Percentiles rank a stretch among this genome's conserved stretches.
Evolutionary conservation across 495 filamentous ascomycete species (phyloP).

Genomic region (Penicillium bialowiezense): DNA sequence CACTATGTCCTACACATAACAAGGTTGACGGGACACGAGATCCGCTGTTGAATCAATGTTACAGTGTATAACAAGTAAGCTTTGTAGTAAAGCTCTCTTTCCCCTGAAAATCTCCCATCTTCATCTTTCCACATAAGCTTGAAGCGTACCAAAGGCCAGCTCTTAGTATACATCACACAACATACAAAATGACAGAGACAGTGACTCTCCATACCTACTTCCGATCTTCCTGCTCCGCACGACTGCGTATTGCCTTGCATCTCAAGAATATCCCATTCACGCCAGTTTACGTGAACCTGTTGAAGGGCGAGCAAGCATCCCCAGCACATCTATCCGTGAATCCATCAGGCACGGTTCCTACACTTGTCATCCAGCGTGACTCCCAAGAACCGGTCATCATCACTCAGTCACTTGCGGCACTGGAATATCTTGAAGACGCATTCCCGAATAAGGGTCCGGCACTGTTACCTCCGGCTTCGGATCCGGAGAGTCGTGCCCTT

Average conservation of each 20-base stretch:
- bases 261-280: slow-evolving; percentile 44
- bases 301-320: slow-evolving; percentile 40
- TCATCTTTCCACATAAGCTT: not conserved
- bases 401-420: slow-evolving; percentile 49
- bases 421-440: slow-evolving; percentile 53
- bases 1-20: not conserved
- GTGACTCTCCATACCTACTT: slow-evolving; percentile 53
- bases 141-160: not conserved
- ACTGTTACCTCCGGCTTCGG: slow-evolving; percentile 36
- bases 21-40: not conserved
- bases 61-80: not conserved
- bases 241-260: slow-evolving; percentile 50
- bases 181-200: slow-evolving; percentile 22
- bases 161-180: not conserved
- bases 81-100: not conserved
- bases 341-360: slow-evolving; percentile 49
- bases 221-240: slow-evolving; percentile 54
- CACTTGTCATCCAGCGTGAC: slow-evolving; percentile 35
- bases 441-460: slow-evolving; percentile 24
- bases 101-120: not conserved
- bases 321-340: slow-evolving; percentile 37
- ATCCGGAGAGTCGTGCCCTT: slow-evolving; percentile 31
- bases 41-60: not conserved
- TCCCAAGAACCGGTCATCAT: slow-evolving; percentile 30
- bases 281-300: slow-evolving; percentile 43